Evolutionary conservation across 306 rosid genomes (phyloP).

Genomic region (Crotalaria pallida): DNA sequence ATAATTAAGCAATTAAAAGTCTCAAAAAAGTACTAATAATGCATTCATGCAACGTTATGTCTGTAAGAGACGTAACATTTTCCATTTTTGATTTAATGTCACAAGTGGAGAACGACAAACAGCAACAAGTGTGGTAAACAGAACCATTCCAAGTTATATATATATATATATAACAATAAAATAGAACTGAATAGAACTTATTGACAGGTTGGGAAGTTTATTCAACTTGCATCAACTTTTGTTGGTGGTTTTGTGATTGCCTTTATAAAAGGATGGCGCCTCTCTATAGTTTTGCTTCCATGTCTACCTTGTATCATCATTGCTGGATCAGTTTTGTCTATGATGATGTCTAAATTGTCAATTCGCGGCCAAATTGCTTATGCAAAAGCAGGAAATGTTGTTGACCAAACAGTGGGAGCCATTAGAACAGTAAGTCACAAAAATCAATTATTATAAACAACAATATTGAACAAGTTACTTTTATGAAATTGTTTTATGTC

Average conservation of each 20-base stretch:
- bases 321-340: constrained; percentile 43
- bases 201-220: constrained; percentile 79
- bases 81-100: too few relatives aligned
- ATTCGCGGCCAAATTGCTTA: constrained; percentile 74
- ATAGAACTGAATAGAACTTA: not conserved
- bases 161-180: not conserved
- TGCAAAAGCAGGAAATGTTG: too few relatives aligned
- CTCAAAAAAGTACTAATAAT: too few relatives aligned
- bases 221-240: constrained; percentile 65
- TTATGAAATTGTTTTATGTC: constrained; percentile 7
- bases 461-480: not conserved
- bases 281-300: constrained; percentile 52
- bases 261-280: constrained; percentile 65
- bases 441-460: not conserved
- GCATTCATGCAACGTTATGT: too few relatives aligned
- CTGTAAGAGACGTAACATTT: too few relatives aligned
- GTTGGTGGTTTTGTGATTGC: constrained; percentile 67
- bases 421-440: constrained; percentile 69
- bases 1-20: too few relatives aligned
- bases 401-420: constrained; percentile 76
- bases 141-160: too few relatives aligned
- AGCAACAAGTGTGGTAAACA: too few relatives aligned
- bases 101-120: too few relatives aligned
- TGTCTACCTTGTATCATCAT: constrained; percentile 55
- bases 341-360: constrained; percentile 51